Conservation (phyloP, 179 eudicot species). For the Sideroxylon spinosum region DNA sequence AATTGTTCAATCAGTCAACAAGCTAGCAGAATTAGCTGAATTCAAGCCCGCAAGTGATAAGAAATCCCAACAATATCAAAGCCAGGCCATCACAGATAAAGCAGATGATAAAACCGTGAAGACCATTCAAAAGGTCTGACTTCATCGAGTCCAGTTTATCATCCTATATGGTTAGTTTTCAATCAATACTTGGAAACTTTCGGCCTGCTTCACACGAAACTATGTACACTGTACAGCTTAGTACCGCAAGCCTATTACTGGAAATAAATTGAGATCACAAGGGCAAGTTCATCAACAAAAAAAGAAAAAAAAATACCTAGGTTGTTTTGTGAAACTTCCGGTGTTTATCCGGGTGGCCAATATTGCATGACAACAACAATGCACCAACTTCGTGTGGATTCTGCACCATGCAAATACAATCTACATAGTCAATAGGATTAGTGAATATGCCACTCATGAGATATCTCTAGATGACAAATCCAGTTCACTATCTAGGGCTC, state of each 20-base stretch:
- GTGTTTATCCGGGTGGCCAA: not conserved
- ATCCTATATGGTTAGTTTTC: not conserved
- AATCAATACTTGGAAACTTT: not conserved
- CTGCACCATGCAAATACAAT: not conserved
- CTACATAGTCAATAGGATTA: not conserved
- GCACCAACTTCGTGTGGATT: not conserved
- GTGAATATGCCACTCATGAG: not conserved
- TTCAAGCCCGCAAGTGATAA: slow-evolving; percentile 36
- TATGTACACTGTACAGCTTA: not conserved
- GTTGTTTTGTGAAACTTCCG: not conserved
- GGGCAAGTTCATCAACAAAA: not conserved
- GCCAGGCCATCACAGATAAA: slow-evolving; percentile 22
- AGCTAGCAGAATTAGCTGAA: slow-evolving; percentile 51
- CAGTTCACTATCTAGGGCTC: no score
- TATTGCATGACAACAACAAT: not conserved
- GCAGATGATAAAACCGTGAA: slow-evolving; percentile 27
- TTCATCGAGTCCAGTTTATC: not conserved
- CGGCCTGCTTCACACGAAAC: not conserved
- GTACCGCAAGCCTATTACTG: not conserved
- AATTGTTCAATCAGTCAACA: slow-evolving; percentile 43
- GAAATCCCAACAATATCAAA: slow-evolving; percentile 26
- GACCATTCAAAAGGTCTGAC: slow-evolving; percentile 7
- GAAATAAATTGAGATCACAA: slow-evolving; percentile 1
- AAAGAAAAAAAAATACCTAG: not conserved
- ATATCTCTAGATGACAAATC: not conserved